A percentile compares a stretch with the other conserved stretches of the same genome.
Evolutionary conservation across 1,284 basidiomycete species (phyloP).

Genomic region (Rhodotorula sp.): DNA sequence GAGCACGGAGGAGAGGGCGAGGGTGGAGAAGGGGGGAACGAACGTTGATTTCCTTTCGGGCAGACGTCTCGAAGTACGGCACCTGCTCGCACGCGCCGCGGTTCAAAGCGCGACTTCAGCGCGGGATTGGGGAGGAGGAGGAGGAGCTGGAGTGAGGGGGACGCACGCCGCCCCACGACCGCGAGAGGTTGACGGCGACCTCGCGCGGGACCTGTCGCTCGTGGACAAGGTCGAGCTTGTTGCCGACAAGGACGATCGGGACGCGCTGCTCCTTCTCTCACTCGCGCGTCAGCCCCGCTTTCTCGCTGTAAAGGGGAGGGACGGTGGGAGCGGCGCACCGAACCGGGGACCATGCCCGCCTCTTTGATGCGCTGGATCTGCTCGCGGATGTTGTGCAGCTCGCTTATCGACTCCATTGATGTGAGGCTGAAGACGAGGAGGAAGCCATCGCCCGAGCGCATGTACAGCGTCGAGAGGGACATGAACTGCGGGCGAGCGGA

Average conservation of each 20-base stretch:
- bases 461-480: slow-evolving; percentile 49
- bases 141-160: neutral
- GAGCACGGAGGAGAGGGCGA: neutral
- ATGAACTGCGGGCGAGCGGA: slow-evolving; percentile 42
- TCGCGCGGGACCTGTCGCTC: slow-evolving; percentile 75
- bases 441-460: slow-evolving; percentile 65
- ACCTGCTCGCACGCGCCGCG: neutral
- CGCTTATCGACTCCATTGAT: slow-evolving; percentile 71
- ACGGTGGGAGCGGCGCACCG: slow-evolving; percentile 37
- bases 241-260: slow-evolving; percentile 84
- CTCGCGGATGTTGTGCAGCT: slow-evolving; percentile 74
- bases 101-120: no score
- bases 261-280: slow-evolving; percentile 42
- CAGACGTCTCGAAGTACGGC: slow-evolving; percentile 81
- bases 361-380: slow-evolving; percentile 75
- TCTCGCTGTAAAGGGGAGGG: slow-evolving; percentile 5
- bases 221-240: slow-evolving; percentile 77
- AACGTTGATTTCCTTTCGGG: slow-evolving; percentile 73
- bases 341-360: slow-evolving; percentile 59
- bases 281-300: no score
- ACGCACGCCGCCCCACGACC: slow-evolving; percentile 62
- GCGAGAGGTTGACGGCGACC: slow-evolving; percentile 66
- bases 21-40: neutral
- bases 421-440: slow-evolving; percentile 80
- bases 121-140: neutral